These are phyloP conservation scores for Pelargonium nanum DNA, from an alignment of 345 rosid species.

Conservation along the genomic window DNA sequence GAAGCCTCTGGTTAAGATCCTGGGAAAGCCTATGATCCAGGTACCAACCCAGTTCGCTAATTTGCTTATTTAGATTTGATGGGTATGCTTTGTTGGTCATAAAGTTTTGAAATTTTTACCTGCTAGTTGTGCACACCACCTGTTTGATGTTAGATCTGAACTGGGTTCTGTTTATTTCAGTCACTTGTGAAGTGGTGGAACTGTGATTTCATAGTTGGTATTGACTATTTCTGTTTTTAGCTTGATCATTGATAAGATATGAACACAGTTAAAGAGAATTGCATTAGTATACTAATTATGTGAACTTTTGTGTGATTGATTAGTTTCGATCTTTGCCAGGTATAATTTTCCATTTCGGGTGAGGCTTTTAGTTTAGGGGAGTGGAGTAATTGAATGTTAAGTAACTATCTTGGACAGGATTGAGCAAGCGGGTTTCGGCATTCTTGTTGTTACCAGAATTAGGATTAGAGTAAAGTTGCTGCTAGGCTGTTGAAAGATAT, in stretches of 20 bases:
- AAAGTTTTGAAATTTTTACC: neutral
- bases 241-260: too few relatives aligned
- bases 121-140: neutral
- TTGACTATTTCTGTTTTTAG: neutral
- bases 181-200: neutral
- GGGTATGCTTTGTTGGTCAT: neutral
- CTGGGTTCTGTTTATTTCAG: too few relatives aligned
- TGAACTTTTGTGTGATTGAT: neutral
- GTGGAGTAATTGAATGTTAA: too few relatives aligned
- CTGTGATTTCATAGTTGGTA: neutral
- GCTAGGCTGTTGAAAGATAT: too few relatives aligned
- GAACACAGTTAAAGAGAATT: neutral
- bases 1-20: constrained; percentile 74
- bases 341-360: too few relatives aligned
- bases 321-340: neutral
- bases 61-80: neutral
- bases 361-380: too few relatives aligned
- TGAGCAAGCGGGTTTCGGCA: too few relatives aligned
- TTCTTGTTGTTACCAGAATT: too few relatives aligned
- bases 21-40: constrained; percentile 99
- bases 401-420: too few relatives aligned
- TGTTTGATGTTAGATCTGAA: neutral
- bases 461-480: too few relatives aligned
- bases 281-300: neutral
- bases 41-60: constrained; percentile 20